phyloP scores from a whole-genome alignment of 768 basidiomycete genomes.

The Boletus fagicola region DNA sequence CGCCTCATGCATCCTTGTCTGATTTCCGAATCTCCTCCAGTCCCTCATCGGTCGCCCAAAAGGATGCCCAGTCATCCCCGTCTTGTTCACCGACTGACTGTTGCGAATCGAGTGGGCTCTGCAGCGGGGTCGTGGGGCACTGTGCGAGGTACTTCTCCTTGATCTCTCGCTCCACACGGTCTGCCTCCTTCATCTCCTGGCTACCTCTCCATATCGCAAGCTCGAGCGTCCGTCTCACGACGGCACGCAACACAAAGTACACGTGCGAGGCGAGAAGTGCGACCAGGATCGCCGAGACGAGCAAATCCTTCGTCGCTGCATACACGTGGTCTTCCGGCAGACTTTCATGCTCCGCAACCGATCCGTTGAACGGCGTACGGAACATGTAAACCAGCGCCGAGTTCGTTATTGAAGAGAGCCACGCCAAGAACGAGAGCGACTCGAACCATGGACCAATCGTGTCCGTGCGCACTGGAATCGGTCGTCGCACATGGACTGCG shows the following conservation, averaged over 20 bases:
- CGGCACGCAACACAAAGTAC: conserved; percentile 64
- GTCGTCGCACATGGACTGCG: conserved; percentile 76
- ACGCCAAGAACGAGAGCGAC: conserved; percentile 80
- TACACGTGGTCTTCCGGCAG: conserved; percentile 16
- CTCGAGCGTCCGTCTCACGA: conserved; percentile 69
- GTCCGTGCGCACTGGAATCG: conserved; percentile 84
- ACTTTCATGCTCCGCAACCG: neutral
- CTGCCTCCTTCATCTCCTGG: conserved; percentile 57
- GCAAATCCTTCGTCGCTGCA: conserved; percentile 46
- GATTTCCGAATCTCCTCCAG: conserved; percentile 66
- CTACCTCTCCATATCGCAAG: conserved; percentile 76
- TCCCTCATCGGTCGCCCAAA: conserved; percentile 76
- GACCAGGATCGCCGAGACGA: conserved; percentile 65
- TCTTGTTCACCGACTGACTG: conserved; percentile 1
- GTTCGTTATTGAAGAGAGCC: conserved; percentile 87
- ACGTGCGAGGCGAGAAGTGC: conserved; percentile 85
- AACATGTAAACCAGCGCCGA: conserved; percentile 91
- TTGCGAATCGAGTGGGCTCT: neutral
- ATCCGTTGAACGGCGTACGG: conserved; percentile 43
- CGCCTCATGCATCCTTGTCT: conserved; percentile 53
- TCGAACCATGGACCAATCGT: conserved; percentile 96
- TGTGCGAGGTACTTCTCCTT: conserved; percentile 42
- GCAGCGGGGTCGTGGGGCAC: conserved; percentile 10
- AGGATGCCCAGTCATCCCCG: conserved; percentile 37
- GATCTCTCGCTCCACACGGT: conserved; percentile 53